phyloP scores from a whole-genome alignment of 2,329 filamentous ascomycete species.

The Sporothrix sp. region DNA sequence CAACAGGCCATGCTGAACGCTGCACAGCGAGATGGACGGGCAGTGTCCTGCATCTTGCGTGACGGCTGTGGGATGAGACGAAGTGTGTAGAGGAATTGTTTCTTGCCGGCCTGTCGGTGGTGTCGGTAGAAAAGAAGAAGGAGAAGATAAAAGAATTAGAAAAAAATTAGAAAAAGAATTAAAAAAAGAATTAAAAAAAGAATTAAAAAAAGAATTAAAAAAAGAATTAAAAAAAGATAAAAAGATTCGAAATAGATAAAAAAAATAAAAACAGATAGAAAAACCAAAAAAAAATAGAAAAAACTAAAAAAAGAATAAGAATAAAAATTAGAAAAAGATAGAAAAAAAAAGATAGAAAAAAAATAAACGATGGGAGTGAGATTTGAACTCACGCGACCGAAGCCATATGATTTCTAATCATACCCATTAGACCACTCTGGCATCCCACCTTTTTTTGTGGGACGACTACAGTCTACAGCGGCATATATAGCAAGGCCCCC shows the following conservation, averaged over 20 bases:
- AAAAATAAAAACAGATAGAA: neutral
- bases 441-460: constrained; percentile 13
- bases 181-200: neutral
- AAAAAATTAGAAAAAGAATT: neutral
- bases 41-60: too few species aligned
- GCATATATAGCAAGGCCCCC: neutral
- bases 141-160: too few species aligned
- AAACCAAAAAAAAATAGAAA: neutral
- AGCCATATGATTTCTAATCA: constrained; percentile 19
- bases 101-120: too few species aligned
- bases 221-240: neutral
- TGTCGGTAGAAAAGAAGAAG: too few species aligned
- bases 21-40: too few species aligned
- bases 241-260: too few species aligned
- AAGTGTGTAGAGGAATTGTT: too few species aligned
- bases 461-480: neutral
- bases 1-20: too few species aligned
- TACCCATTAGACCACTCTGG: constrained; percentile 19
- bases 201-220: too few species aligned
- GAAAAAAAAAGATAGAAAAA: constrained; percentile 1
- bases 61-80: too few species aligned
- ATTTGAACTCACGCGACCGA: constrained; percentile 17
- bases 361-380: constrained; percentile 15
- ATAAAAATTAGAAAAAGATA: neutral
- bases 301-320: neutral